Conservation (phyloP, 2,329 filamentous ascomycete genomes). For the Ceratocystis smalleyi region DNA sequence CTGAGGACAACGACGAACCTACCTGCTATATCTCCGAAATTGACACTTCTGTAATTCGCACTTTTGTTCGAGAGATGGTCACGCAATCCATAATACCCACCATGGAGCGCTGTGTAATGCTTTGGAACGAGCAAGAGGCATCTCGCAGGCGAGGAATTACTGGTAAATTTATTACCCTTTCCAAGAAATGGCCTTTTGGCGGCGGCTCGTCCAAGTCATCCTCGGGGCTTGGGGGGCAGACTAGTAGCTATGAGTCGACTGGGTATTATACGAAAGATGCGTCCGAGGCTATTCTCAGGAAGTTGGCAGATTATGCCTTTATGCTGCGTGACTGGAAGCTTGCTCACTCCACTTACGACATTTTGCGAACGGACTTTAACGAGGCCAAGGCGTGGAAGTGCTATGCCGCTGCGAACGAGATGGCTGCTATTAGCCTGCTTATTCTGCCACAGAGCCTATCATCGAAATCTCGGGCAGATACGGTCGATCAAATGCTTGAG, state of each 20-base stretch:
- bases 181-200: conserved; percentile 77
- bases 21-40: conserved; percentile 79
- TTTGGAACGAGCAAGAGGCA: conserved; percentile 96
- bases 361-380: conserved; percentile 73
- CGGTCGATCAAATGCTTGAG: conserved; percentile 74
- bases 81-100: conserved; percentile 87
- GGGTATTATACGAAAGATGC: conserved; percentile 75
- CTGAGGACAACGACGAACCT: conserved; percentile 51
- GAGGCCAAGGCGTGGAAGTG: conserved; percentile 97
- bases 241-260: conserved; percentile 46
- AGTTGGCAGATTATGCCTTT: conserved; percentile 86
- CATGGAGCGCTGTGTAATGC: conserved; percentile 81
- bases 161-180: conserved; percentile 87
- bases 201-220: conserved; percentile 48
- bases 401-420: conserved; percentile 86
- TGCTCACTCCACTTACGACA: conserved; percentile 79
- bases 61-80: conserved; percentile 86
- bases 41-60: conserved; percentile 72
- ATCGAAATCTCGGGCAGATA: conserved; percentile 64
- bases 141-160: conserved; percentile 76
- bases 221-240: not conserved
- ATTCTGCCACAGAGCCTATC: conserved; percentile 57
- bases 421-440: conserved; percentile 74
- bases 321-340: conserved; percentile 96
- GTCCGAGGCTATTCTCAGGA: conserved; percentile 81